phyloP scores from a whole-genome alignment of 192 early-diverging fungal genomes.

The Glomus cerebriforme region DNA sequence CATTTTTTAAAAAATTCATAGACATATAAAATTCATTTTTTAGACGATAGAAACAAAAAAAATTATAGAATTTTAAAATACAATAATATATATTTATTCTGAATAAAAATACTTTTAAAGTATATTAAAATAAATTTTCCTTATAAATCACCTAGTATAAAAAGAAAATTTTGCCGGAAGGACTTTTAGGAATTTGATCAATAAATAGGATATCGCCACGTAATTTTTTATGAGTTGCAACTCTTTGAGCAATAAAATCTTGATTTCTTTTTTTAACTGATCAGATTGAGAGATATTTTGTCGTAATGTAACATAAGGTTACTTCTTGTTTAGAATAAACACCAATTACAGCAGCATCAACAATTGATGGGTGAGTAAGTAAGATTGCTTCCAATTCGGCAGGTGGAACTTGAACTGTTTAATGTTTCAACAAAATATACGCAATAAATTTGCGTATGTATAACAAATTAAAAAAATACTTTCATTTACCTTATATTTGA shows the following conservation, averaged over 20 bases:
- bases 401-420: slow-evolving; percentile 68
- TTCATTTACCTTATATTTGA: slow-evolving; percentile 87
- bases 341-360: slow-evolving; percentile 70
- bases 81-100: too few species aligned
- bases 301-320: slow-evolving; percentile 70
- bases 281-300: slow-evolving; percentile 47
- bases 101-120: too few species aligned
- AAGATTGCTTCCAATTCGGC: slow-evolving; percentile 82
- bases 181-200: slow-evolving; percentile 72
- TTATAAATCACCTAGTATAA: background rate
- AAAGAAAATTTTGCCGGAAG: slow-evolving; percentile 79
- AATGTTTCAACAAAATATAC: background rate
- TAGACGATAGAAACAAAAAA: too few species aligned
- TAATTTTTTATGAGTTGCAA: slow-evolving; percentile 77
- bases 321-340: slow-evolving; percentile 64
- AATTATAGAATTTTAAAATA: too few species aligned
- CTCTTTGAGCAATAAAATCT: slow-evolving; percentile 59
- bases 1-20: too few species aligned
- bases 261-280: slow-evolving; percentile 45
- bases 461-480: background rate
- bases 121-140: too few species aligned
- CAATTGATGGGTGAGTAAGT: slow-evolving; percentile 68
- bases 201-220: slow-evolving; percentile 77
- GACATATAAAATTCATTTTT: too few species aligned
- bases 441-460: background rate